Evolutionary conservation across 306 rosid species (phyloP).

Genomic region (Cotoneaster glaucophyllus): DNA sequence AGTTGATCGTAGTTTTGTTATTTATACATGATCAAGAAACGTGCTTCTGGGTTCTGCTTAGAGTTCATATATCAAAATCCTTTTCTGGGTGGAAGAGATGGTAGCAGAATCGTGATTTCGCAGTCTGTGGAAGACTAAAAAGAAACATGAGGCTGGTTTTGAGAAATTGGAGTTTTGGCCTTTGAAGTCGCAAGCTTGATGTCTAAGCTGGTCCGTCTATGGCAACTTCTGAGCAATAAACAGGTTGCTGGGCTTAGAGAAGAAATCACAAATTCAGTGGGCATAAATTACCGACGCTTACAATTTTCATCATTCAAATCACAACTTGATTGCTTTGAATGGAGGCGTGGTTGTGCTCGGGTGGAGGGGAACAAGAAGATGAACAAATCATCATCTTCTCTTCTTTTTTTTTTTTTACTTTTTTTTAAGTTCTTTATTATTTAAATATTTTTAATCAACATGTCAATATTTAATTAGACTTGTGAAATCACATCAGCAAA

Average conservation of each 20-base stretch:
- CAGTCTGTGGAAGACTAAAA: constrained; percentile 65
- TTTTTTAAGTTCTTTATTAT: no score
- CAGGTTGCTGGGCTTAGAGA: constrained; percentile 65
- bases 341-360: no score
- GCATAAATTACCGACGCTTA: constrained; percentile 24
- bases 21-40: constrained; percentile 22
- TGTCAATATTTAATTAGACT: no score
- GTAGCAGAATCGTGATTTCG: constrained; percentile 84
- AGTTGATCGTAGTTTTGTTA: background rate
- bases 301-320: no score
- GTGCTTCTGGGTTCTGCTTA: constrained; percentile 32
- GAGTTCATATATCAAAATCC: constrained; percentile 24
- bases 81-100: constrained; percentile 33
- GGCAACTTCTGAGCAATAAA: constrained; percentile 78
- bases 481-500: no score
- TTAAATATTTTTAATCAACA: no score
- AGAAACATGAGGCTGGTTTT: constrained; percentile 45
- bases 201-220: constrained; percentile 84
- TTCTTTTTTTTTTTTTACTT: no score
- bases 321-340: no score
- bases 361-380: no score
- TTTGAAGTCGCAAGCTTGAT: constrained; percentile 92
- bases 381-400: no score
- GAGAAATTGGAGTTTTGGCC: constrained; percentile 88
- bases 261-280: constrained; percentile 64